These are phyloP conservation scores for Lasiodiplodia sp. DNA, from an alignment of 2,329 filamentous ascomycete genomes.

Conservation along the genomic window DNA sequence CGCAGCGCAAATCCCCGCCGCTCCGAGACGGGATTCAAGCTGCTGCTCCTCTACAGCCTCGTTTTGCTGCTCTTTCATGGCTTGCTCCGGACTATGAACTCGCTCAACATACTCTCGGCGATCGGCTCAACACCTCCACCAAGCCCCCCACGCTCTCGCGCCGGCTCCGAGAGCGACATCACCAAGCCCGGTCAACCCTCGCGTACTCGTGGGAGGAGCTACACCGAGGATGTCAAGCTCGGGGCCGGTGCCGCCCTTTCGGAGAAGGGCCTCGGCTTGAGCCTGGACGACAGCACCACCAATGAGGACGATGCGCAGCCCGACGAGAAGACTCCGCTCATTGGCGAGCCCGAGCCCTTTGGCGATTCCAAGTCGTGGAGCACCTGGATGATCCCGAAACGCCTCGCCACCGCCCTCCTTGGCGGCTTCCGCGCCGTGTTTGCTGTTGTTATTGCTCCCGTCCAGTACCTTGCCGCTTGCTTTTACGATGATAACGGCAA, in stretches of 20 bases:
- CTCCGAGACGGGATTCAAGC: constrained; percentile 17
- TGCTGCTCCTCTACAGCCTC: constrained; percentile 23
- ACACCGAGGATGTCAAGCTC: constrained; percentile 23
- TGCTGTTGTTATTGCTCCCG: constrained; percentile 79
- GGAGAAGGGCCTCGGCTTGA: constrained; percentile 15
- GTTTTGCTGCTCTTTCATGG: constrained; percentile 50
- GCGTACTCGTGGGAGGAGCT: constrained; percentile 30
- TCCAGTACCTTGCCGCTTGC: constrained; percentile 80
- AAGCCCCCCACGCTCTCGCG: constrained; percentile 59
- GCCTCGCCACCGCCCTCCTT: constrained; percentile 74
- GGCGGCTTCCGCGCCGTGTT: constrained; percentile 80
- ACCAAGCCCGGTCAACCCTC: constrained; percentile 40
- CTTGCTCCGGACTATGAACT: constrained; percentile 80
- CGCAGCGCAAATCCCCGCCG: constrained; percentile 24
- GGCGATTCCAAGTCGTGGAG: constrained; percentile 46
- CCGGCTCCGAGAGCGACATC: constrained; percentile 60
- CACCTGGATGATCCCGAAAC: constrained; percentile 66
- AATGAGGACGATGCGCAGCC: constrained; percentile 44
- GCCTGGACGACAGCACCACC: neutral
- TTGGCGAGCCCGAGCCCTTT: constrained; percentile 49
- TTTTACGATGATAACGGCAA: constrained; percentile 82
- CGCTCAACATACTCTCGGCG: constrained; percentile 89
- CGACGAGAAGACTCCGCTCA: constrained; percentile 75
- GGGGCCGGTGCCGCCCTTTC: constrained; percentile 1
- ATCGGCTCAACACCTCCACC: constrained; percentile 65